These are phyloP conservation scores for Angomonas deanei DNA, from an alignment of 208 protist genomes.

Conservation along the genomic window DNA sequence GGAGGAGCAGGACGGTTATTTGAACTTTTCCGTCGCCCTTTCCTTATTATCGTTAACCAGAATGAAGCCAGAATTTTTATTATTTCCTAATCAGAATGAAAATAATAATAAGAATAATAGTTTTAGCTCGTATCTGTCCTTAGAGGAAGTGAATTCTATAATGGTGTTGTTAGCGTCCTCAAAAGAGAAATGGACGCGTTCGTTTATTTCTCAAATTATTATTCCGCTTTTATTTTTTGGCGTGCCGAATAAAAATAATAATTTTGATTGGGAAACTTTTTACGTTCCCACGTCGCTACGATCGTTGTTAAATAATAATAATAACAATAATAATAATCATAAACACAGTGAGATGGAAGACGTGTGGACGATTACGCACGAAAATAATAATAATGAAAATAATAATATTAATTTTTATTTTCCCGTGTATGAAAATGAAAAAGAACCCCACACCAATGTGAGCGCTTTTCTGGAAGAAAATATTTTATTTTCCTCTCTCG, in stretches of 20 bases:
- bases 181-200: slow-evolving; percentile 33
- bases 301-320: no score
- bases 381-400: background rate
- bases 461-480: no score
- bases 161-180: slow-evolving; percentile 36
- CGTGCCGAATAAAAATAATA: no score
- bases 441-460: no score
- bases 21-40: slow-evolving; percentile 48
- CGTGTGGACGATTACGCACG: background rate
- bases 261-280: no score
- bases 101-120: slow-evolving; percentile 1
- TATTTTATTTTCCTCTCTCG: no score
- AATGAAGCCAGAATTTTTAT: no score
- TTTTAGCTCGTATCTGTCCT: slow-evolving; percentile 22
- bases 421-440: no score
- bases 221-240: slow-evolving; percentile 68
- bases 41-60: slow-evolving; percentile 41
- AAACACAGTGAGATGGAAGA: background rate
- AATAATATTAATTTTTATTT: background rate
- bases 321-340: background rate
- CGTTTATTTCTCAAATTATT: slow-evolving; percentile 59
- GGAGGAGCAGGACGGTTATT: slow-evolving; percentile 66
- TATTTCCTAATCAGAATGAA: no score
- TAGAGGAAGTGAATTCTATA: slow-evolving; percentile 38
- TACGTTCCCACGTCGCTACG: no score